Evolutionary conservation across 1,284 basidiomycete genomes (phyloP).

Genomic region (Serendipita sp.): DNA sequence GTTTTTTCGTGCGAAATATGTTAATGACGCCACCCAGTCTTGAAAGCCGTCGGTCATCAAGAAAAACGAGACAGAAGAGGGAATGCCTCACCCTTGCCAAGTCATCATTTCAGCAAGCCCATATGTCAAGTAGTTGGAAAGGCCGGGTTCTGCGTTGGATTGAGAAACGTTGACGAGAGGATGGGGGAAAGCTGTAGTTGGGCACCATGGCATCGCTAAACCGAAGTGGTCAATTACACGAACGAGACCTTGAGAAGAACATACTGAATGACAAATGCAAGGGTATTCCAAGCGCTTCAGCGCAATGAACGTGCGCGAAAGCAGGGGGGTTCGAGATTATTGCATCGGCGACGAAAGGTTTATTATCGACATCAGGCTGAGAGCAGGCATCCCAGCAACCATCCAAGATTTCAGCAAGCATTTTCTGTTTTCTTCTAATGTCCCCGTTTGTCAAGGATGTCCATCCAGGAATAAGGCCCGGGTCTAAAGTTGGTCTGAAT

Average conservation of each 20-base stretch:
- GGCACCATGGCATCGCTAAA: constrained; percentile 47
- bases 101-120: constrained; percentile 40
- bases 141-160: constrained; percentile 35
- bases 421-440: constrained; percentile 31
- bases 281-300: constrained; percentile 48
- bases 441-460: constrained; percentile 35
- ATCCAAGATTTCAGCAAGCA: constrained; percentile 34
- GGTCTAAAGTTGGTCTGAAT: constrained; percentile 23
- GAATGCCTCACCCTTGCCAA: constrained; percentile 39
- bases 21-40: constrained; percentile 49
- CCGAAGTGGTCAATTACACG: constrained; percentile 4
- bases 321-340: constrained; percentile 53
- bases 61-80: background rate
- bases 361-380: constrained; percentile 30
- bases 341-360: constrained; percentile 41
- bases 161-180: constrained; percentile 42
- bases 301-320: constrained; percentile 50
- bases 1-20: constrained; percentile 35
- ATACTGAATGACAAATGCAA: constrained; percentile 42
- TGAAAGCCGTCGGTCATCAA: constrained; percentile 9
- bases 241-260: constrained; percentile 16
- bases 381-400: constrained; percentile 44
- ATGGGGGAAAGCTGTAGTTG: constrained; percentile 48
- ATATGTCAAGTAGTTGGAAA: constrained; percentile 45
- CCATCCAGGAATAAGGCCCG: constrained; percentile 36